These are phyloP conservation scores for Penicillium turbatum DNA, from an alignment of 495 filamentous ascomycete species.

Conservation along the genomic window DNA sequence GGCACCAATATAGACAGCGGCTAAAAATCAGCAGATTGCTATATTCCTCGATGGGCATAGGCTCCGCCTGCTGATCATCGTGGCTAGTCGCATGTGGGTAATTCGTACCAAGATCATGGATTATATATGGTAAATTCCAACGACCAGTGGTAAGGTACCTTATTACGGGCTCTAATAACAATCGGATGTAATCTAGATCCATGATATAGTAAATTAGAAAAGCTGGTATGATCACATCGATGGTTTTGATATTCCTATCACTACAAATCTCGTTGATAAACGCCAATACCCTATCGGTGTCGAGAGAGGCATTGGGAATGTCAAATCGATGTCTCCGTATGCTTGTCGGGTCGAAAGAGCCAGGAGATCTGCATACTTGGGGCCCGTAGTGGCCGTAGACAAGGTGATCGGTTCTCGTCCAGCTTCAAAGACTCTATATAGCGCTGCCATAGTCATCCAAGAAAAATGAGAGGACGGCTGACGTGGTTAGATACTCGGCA, in stretches of 20 bases:
- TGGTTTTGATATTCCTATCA: constrained; percentile 51
- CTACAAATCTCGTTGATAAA: constrained; percentile 53
- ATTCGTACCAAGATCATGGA: constrained; percentile 44
- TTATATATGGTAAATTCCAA: constrained; percentile 39
- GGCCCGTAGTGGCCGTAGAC: constrained; percentile 28
- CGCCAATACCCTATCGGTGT: constrained; percentile 40
- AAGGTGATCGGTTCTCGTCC: constrained; percentile 31
- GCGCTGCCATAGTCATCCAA: constrained; percentile 44
- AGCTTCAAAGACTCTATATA: constrained; percentile 29
- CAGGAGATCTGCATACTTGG: constrained; percentile 47
- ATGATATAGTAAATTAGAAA: constrained; percentile 49
- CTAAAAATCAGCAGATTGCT: constrained; percentile 45
- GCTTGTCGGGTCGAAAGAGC: constrained; percentile 45
- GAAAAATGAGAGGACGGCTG: constrained; percentile 38
- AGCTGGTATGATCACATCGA: constrained; percentile 50
- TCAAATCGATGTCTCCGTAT: constrained; percentile 48
- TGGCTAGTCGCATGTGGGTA: constrained; percentile 51
- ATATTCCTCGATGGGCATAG: constrained; percentile 48
- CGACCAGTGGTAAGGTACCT: constrained; percentile 44
- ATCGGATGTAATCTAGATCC: constrained; percentile 46
- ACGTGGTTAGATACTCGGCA: constrained; percentile 26
- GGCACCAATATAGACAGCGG: constrained; percentile 39
- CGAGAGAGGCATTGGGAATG: constrained; percentile 41
- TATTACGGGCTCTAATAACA: constrained; percentile 48
- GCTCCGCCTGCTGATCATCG: constrained; percentile 40